These are phyloP conservation scores for Mucor piriformis DNA, from an alignment of 371 early-diverging fungal genomes.

Conservation along the genomic window DNA sequence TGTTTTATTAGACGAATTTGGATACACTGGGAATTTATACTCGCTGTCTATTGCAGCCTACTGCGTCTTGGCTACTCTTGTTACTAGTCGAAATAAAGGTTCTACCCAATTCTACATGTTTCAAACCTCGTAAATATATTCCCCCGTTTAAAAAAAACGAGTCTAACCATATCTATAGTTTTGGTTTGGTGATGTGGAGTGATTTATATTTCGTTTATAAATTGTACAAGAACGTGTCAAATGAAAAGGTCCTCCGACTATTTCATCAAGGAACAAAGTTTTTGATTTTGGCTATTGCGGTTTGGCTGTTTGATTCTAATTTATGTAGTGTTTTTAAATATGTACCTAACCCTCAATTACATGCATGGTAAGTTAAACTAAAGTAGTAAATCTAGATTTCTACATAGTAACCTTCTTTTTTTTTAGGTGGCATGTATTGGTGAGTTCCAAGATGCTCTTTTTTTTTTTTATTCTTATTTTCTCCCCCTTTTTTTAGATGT, in stretches of 20 bases:
- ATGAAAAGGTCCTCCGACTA: slow-evolving; percentile 21
- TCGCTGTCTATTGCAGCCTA: slow-evolving; percentile 27
- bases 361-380: slow-evolving; percentile 22
- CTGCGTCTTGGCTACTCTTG: slow-evolving; percentile 42
- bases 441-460: slow-evolving; percentile 13
- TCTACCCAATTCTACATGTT: slow-evolving; percentile 45
- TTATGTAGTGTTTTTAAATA: slow-evolving; percentile 39
- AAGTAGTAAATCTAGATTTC: slow-evolving; percentile 2
- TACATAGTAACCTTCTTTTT: background rate
- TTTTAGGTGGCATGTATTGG: slow-evolving; percentile 46
- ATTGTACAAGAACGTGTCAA: slow-evolving; percentile 29
- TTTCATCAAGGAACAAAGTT: slow-evolving; percentile 39
- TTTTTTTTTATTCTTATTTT: background rate
- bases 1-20: slow-evolving; percentile 36
- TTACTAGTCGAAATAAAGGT: slow-evolving; percentile 44
- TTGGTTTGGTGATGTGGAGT: slow-evolving; percentile 51
- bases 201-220: slow-evolving; percentile 44
- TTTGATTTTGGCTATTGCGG: slow-evolving; percentile 29
- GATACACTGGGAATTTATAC: slow-evolving; percentile 22
- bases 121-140: slow-evolving; percentile 36
- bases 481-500: slow-evolving; percentile 31
- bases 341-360: slow-evolving; percentile 34
- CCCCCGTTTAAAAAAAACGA: background rate
- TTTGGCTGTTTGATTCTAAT: slow-evolving; percentile 49
- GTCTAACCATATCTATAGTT: slow-evolving; percentile 8